These are phyloP conservation scores for Lipomyces lipofer DNA, from an alignment of 805 yeast species.

Conservation along the genomic window DNA sequence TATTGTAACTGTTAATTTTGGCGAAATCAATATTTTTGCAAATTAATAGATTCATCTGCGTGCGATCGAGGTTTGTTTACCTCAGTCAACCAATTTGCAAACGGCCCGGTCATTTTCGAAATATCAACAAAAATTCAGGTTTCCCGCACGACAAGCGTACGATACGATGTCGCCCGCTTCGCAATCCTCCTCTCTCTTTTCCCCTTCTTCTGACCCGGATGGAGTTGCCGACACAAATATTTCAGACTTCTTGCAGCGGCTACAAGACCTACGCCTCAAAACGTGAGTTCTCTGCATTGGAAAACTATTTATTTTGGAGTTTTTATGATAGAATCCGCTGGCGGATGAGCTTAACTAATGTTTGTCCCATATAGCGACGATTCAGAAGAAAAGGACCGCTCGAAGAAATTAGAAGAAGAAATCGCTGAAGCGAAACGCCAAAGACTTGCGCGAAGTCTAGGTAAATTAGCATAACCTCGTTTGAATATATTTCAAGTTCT, in stretches of 20 bases:
- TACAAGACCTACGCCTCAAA: constrained; percentile 6
- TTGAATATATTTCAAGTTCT: background rate
- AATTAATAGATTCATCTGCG: background rate
- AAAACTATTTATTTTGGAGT: no score
- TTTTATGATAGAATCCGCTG: background rate
- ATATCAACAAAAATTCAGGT: background rate
- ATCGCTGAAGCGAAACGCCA: constrained; percentile 23
- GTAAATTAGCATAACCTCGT: constrained; percentile 1
- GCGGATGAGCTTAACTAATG: background rate
- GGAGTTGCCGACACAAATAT: constrained; percentile 1
- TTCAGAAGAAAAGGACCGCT: constrained; percentile 10
- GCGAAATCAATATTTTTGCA: background rate
- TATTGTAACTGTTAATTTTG: no score
- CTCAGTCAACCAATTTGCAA: background rate
- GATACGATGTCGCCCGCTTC: constrained; percentile 4
- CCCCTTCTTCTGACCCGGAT: background rate
- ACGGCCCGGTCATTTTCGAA: background rate
- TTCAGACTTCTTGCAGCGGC: constrained; percentile 13
- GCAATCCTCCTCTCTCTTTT: background rate
- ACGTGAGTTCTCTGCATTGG: background rate
- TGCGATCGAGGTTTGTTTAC: background rate
- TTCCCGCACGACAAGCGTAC: background rate
- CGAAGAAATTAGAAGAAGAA: constrained; percentile 18
- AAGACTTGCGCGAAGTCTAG: constrained; percentile 22
- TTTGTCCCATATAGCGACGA: background rate